Percentiles rank a stretch among this genome's conserved stretches.
Conservation (phyloP, 805 yeast species). For the Tetrapisispora phaffii region DNA sequence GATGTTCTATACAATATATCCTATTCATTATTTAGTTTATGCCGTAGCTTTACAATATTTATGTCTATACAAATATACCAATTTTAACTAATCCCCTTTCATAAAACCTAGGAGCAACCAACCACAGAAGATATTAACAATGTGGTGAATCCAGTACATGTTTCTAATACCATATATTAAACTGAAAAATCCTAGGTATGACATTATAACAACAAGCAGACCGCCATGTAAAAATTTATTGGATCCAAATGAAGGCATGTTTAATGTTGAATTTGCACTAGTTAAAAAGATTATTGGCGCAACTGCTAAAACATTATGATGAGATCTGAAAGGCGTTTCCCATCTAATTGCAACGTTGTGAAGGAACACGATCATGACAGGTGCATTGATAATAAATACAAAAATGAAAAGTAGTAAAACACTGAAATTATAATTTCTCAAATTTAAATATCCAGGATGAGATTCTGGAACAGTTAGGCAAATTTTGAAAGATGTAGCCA, state of each 20-base stretch:
- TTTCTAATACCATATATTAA: conserved; percentile 69
- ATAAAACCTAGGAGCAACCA: conserved; percentile 12
- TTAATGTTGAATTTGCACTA: conserved; percentile 42
- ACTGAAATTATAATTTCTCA: conserved; percentile 53
- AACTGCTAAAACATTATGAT: conserved; percentile 72
- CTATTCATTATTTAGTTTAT: neutral
- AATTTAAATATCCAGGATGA: conserved; percentile 20
- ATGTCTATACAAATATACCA: neutral
- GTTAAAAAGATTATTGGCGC: conserved; percentile 58
- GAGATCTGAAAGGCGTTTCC: conserved; percentile 79
- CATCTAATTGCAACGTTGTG: conserved; percentile 70
- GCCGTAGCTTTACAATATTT: conserved; percentile 7
- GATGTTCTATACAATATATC: neutral
- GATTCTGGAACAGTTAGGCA: conserved; percentile 6
- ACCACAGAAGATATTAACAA: conserved; percentile 55
- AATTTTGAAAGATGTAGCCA: conserved; percentile 38
- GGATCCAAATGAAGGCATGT: conserved; percentile 32
- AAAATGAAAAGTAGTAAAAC: conserved; percentile 60
- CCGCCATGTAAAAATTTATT: conserved; percentile 21
- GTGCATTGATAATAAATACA: conserved; percentile 69
- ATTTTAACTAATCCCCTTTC: neutral
- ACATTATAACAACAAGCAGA: conserved; percentile 33
- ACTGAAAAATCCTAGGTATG: conserved; percentile 50
- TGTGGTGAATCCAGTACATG: conserved; percentile 75
- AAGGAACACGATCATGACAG: conserved; percentile 69